Conservation (phyloP, 352 stramenopile species). For the Phytophthora citrophthora region DNA sequence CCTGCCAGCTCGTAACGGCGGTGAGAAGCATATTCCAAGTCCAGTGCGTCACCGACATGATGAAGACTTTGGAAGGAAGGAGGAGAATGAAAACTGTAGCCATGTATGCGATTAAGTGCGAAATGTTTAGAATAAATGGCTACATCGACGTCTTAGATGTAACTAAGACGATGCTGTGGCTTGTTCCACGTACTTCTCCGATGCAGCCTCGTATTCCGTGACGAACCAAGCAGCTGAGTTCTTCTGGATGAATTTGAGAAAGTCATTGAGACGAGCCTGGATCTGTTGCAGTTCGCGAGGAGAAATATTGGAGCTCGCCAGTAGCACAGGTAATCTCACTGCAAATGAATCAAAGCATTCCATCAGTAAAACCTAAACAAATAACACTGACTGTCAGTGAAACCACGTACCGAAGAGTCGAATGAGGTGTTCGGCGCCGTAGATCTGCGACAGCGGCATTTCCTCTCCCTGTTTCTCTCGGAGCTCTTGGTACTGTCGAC, state of each 20-base stretch:
- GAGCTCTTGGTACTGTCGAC: conserved; percentile 88
- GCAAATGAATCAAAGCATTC: conserved; percentile 5
- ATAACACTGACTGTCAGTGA: not conserved
- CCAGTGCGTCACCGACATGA: conserved; percentile 18
- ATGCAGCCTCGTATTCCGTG: conserved; percentile 64
- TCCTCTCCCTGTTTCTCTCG: conserved; percentile 56
- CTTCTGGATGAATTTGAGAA: conserved; percentile 86
- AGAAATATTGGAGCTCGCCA: conserved; percentile 65
- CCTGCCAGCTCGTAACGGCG: conserved; percentile 32
- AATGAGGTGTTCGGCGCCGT: conserved; percentile 92
- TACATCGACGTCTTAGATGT: conserved; percentile 9
- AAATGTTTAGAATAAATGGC: conserved; percentile 11
- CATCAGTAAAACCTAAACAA: not conserved
- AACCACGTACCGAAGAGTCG: conserved; percentile 84
- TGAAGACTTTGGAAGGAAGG: conserved; percentile 1
- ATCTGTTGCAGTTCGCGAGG: conserved; percentile 69
- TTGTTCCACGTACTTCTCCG: conserved; percentile 64
- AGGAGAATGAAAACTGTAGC: conserved; percentile 6
- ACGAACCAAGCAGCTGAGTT: conserved; percentile 75
- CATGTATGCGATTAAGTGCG: conserved; percentile 14
- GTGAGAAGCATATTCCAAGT: conserved; percentile 22
- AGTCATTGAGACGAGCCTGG: conserved; percentile 79
- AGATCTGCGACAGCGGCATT: conserved; percentile 87
- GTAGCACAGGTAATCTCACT: conserved; percentile 85
- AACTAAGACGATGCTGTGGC: conserved; percentile 24